Evolutionary conservation across 192 early-diverging fungal species (phyloP), one percentile per base, ranked within the genome.

Genomic region (Mortierella antarctica): DNA sequence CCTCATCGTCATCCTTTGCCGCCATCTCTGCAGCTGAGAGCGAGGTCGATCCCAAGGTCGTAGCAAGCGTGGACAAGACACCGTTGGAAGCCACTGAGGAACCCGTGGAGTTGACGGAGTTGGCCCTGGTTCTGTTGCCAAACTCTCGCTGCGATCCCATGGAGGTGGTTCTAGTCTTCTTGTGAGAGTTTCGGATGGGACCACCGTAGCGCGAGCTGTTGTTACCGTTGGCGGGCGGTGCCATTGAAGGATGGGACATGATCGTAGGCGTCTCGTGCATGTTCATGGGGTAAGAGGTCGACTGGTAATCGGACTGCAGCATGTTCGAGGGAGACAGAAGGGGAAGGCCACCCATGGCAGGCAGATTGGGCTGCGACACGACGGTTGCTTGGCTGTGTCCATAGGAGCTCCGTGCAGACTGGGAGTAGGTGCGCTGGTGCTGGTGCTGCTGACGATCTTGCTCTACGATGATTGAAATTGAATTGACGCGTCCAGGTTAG

Each of bases 231-330:
- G 21, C 7, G 14, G 57, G 17, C 12, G 56, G 6, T n/a, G 65
- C 60, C 65, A 74, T 65, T 1, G 71, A 73, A n/a, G 71, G 21
- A n/a, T 80, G 77, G 1, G 77, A 80, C 69, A 80, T 68, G 58
- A 80, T 62, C 8, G 77, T 80, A 7, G 77, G 77, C 18, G 77
- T 14, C 7, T 80, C 77, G 4, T 78, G 67, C 64, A 80, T 67
- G 55, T 56, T 53, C 65, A 80, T 46, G 2, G 65, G 55, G 52
- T 59, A 74, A 39, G 73, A 62, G 0, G 74, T 58, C 6, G 68
- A 41, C 51, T 79, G 75, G 40, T 79, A 79, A 15, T 79, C 75
- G 1, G 75, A 71, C 13, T 61, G 65, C 21, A 80, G 68, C 70
- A 80, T 62, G 65, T 11, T 62, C 10, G 70, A 60, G 21, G 77